Conservation (phyloP, 2,329 filamentous ascomycete genomes). For the Xylariales sp. region DNA sequence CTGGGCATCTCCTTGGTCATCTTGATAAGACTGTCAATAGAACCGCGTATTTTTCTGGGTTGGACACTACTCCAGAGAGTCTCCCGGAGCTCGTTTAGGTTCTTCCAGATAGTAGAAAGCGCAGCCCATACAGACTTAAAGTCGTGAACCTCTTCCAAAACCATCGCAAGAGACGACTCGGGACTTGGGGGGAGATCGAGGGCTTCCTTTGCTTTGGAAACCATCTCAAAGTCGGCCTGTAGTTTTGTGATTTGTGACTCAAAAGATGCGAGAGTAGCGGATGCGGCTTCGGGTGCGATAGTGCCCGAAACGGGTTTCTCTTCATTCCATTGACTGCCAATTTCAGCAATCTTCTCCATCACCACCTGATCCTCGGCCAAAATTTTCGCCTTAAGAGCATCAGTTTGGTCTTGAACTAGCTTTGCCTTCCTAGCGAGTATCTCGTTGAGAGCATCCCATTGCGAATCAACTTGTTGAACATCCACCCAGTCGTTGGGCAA, state of each 20-base stretch:
- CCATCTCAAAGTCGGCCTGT: constrained; percentile 90
- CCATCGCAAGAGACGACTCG: constrained; percentile 83
- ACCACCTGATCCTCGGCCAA: constrained; percentile 92
- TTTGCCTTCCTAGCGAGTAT: constrained; percentile 92
- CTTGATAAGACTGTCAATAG: constrained; percentile 92
- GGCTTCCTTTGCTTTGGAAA: constrained; percentile 95
- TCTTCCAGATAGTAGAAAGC: constrained; percentile 95
- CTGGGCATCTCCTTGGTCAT: constrained; percentile 99
- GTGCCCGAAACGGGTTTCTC: constrained; percentile 97
- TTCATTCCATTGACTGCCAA: constrained; percentile 89
- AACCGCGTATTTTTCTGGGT: constrained; percentile 88
- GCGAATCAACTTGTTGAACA: constrained; percentile 94
- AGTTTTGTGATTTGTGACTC: constrained; percentile 86
- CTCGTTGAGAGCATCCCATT: constrained; percentile 94
- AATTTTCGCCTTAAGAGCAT: constrained; percentile 95
- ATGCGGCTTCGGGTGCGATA: constrained; percentile 89
- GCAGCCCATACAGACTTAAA: constrained; percentile 99
- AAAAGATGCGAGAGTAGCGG: constrained; percentile 82
- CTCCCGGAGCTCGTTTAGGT: constrained; percentile 91
- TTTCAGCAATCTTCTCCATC: constrained; percentile 85
- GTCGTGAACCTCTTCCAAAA: constrained; percentile 96
- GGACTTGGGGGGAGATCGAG: constrained; percentile 85
- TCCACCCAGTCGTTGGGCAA: constrained; percentile 94
- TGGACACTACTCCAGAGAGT: constrained; percentile 95
- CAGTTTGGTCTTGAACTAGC: constrained; percentile 95